Percentiles rank a stretch among this genome's conserved stretches.
phyloP scores from a whole-genome alignment of 2,329 filamentous ascomycete genomes.

The Cytospora mali region DNA sequence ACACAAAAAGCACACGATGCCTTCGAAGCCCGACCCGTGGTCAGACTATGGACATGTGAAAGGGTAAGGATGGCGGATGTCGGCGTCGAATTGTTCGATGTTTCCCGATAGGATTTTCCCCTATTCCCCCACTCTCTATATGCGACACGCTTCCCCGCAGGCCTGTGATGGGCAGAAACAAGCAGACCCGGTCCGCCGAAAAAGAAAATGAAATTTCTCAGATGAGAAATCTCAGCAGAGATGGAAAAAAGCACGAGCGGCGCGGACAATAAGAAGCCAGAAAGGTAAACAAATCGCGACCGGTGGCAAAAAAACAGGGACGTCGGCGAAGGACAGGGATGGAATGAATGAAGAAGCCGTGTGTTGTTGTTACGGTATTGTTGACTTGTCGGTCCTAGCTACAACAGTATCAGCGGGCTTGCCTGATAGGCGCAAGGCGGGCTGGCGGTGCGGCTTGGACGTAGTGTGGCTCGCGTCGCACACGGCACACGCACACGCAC shows the following conservation, averaged over 20 bases:
- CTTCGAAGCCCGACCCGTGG: constrained; percentile 24
- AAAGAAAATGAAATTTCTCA: not conserved
- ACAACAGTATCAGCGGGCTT: constrained; percentile 16
- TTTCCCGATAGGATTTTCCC: constrained; percentile 7
- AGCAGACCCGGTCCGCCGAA: constrained; percentile 1
- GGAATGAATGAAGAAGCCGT: constrained; percentile 12
- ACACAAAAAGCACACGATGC: constrained; percentile 26
- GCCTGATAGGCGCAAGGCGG: constrained; percentile 14
- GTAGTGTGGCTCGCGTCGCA: constrained; percentile 1
- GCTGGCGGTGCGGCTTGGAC: constrained; percentile 13
- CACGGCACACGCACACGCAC: not conserved
- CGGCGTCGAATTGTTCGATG: constrained; percentile 5
- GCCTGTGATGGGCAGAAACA: not conserved
- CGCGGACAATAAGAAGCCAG: not conserved
- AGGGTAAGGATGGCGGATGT: not conserved
- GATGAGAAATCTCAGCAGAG: too few species aligned
- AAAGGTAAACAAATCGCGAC: constrained; percentile 4
- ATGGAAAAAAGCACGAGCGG: constrained; percentile 8
- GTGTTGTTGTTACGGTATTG: constrained; percentile 19
- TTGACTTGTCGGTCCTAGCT: constrained; percentile 18
- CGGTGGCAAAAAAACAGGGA: constrained; percentile 8
- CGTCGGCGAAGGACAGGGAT: not conserved
- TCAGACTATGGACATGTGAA: constrained; percentile 24
- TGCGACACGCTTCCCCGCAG: constrained; percentile 1
- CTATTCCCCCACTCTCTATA: constrained; percentile 3